phyloP scores from a whole-genome alignment of 2,329 filamentous ascomycete genomes.

The Beauveria sp. region DNA sequence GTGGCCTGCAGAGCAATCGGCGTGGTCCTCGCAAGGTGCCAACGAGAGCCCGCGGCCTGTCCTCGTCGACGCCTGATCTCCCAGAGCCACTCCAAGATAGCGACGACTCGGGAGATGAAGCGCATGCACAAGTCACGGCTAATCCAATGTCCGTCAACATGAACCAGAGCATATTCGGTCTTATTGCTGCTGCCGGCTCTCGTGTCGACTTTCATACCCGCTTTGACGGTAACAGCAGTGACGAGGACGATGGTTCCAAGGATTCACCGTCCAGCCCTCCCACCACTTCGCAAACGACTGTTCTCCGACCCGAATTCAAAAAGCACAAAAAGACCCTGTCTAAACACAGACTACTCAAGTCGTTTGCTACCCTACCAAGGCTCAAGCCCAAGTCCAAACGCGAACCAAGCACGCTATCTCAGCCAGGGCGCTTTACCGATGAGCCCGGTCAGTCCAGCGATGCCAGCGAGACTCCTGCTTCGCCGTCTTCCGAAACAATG shows the following conservation, averaged over 20 bases:
- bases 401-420: conserved; percentile 32
- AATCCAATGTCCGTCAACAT: conserved; percentile 58
- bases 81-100: conserved; percentile 46
- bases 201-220: conserved; percentile 73
- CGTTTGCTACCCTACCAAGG: conserved; percentile 52
- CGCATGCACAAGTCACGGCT: conserved; percentile 30
- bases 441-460: conserved; percentile 23
- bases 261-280: conserved; percentile 38
- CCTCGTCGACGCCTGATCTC: conserved; percentile 34
- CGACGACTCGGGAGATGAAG: conserved; percentile 42
- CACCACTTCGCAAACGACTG: conserved; percentile 34
- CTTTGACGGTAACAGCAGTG: conserved; percentile 72
- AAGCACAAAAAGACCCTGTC: conserved; percentile 54
- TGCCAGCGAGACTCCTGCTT: conserved; percentile 19
- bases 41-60: conserved; percentile 30
- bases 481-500: conserved; percentile 16
- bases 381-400: conserved; percentile 35
- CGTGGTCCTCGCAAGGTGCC: conserved; percentile 37
- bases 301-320: conserved; percentile 27
- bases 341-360: conserved; percentile 57
- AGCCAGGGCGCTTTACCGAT: conserved; percentile 22
- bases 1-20: conserved; percentile 29
- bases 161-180: conserved; percentile 90
- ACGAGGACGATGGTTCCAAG: conserved; percentile 58
- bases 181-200: conserved; percentile 83